phyloP scores from a whole-genome alignment of 2,329 filamentous ascomycete genomes.

The Nemania diffusa region DNA sequence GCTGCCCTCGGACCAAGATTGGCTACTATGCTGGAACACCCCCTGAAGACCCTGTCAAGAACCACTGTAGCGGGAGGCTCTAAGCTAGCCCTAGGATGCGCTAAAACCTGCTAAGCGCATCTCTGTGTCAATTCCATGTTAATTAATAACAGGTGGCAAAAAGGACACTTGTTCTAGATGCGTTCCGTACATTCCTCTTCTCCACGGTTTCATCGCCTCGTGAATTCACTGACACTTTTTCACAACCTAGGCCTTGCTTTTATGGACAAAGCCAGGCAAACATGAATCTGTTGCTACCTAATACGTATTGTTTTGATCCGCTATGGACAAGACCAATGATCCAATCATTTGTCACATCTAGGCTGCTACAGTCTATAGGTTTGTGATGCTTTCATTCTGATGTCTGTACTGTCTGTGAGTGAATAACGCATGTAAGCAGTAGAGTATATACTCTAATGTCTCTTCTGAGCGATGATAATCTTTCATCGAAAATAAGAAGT shows the following conservation, averaged over 20 bases:
- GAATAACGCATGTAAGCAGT: not conserved
- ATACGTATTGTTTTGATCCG: not conserved
- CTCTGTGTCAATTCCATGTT: not conserved
- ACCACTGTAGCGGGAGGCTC: not conserved
- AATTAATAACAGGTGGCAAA: slow-evolving; percentile 9
- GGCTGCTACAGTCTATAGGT: not conserved
- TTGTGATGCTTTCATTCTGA: not conserved
- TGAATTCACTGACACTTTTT: not conserved
- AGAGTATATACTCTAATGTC: not conserved
- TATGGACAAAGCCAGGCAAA: not conserved
- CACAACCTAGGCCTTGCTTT: not conserved
- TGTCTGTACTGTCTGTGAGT: not conserved
- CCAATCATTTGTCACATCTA: not conserved
- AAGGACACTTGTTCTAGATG: slow-evolving; percentile 38
- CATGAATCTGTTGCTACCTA: not conserved
- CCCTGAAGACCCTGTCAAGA: slow-evolving; percentile 8
- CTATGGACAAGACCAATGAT: not conserved
- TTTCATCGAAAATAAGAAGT: not conserved
- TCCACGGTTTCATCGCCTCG: not conserved
- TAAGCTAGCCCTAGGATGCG: not conserved
- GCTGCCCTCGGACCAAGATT: not conserved
- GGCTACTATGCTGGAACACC: not conserved
- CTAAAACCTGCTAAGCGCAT: not conserved
- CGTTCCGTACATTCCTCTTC: slow-evolving; percentile 10
- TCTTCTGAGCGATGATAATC: not conserved